Evolutionary conservation across 208 protist genomes (phyloP).

Genomic region (Leishmania mexicana): DNA sequence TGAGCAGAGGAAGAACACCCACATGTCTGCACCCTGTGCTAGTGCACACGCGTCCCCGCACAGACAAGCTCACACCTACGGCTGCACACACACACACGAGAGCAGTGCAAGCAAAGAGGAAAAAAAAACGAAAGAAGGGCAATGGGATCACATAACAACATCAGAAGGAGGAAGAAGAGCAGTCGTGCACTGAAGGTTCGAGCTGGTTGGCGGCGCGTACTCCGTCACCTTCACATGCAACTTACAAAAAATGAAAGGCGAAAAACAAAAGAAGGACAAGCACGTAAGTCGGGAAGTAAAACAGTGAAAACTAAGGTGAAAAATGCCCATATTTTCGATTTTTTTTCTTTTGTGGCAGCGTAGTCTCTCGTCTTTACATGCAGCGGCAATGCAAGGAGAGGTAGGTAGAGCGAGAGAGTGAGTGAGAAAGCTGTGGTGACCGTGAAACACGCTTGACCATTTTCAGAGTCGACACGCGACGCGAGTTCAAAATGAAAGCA

Average conservation of each 20-base stretch:
- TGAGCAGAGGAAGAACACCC: neutral
- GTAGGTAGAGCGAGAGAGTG: neutral
- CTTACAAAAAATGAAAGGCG: neutral
- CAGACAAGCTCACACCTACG: neutral
- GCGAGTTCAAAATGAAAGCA: neutral
- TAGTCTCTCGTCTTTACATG: neutral
- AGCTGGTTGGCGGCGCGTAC: conserved; percentile 2
- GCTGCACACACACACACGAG: neutral
- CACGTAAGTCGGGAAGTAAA: neutral
- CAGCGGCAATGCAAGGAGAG: neutral
- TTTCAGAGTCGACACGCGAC: neutral
- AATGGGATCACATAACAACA: neutral
- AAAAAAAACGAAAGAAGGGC: neutral
- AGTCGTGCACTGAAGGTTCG: neutral
- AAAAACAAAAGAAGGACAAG: conserved; percentile 3
- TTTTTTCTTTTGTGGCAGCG: neutral
- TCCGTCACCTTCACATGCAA: conserved; percentile 3
- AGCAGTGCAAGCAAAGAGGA: neutral
- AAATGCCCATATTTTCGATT: neutral
- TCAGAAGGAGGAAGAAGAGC: neutral
- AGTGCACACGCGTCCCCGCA: neutral
- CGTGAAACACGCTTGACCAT: neutral
- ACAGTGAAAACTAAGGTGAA: neutral
- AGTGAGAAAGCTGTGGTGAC: neutral
- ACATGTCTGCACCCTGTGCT: neutral